These are phyloP conservation scores for Phytomonas serpens DNA, from an alignment of 208 protist genomes.

Conservation along the genomic window DNA sequence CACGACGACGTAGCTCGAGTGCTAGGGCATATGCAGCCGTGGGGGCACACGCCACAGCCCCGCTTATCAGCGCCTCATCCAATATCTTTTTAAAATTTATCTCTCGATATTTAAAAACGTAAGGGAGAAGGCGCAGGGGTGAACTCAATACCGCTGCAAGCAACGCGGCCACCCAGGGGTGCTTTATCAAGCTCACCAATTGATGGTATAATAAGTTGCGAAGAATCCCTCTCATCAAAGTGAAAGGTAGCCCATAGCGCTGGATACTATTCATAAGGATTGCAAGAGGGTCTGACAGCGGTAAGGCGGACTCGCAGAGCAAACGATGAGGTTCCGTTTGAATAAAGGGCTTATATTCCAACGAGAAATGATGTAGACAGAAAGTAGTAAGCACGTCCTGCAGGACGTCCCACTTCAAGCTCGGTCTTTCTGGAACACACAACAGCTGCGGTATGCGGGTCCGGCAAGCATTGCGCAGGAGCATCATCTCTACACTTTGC, in stretches of 20 bases:
- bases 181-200: constrained; percentile 16
- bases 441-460: constrained; percentile 34
- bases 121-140: constrained; percentile 56
- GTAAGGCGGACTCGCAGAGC: neutral
- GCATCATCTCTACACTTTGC: constrained; percentile 24
- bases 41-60: constrained; percentile 33
- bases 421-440: constrained; percentile 20
- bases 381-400: constrained; percentile 51
- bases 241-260: constrained; percentile 29
- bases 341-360: constrained; percentile 44
- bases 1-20: constrained; percentile 27
- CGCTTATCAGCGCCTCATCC: constrained; percentile 47
- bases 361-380: constrained; percentile 34
- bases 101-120: constrained; percentile 42
- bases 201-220: constrained; percentile 62
- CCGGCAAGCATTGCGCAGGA: constrained; percentile 36
- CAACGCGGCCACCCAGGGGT: constrained; percentile 28
- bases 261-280: neutral
- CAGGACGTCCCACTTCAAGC: constrained; percentile 54
- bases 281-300: neutral
- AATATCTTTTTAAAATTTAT: constrained; percentile 63
- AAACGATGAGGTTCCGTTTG: constrained; percentile 2
- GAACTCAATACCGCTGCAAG: constrained; percentile 27
- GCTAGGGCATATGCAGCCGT: constrained; percentile 25
- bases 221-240: constrained; percentile 23